These are phyloP conservation scores for Parmelia sp. DNA, from an alignment of 495 filamentous ascomycete genomes.

Conservation along the genomic window DNA sequence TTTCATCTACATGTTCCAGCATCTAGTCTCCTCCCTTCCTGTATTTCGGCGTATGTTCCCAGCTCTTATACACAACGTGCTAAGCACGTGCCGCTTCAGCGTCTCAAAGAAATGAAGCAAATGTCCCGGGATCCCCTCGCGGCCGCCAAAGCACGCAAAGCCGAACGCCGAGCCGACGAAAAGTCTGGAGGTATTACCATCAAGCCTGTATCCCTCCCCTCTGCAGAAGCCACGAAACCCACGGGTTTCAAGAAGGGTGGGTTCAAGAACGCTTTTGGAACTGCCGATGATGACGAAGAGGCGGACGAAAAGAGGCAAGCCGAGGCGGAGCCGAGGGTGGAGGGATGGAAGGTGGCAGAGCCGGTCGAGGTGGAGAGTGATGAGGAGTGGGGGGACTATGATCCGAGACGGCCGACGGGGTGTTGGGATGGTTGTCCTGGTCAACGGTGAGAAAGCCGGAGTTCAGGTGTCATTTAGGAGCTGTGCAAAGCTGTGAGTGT, in stretches of 20 bases:
- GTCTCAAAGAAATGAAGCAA: slow-evolving; percentile 57
- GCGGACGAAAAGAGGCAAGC: slow-evolving; percentile 52
- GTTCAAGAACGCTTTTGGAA: slow-evolving; percentile 55
- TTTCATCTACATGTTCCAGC: not conserved
- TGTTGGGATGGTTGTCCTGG: slow-evolving; percentile 41
- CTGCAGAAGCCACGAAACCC: slow-evolving; percentile 1
- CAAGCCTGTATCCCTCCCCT: slow-evolving; percentile 20
- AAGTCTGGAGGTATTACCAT: slow-evolving; percentile 41
- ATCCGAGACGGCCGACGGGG: slow-evolving; percentile 47
- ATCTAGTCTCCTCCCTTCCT: not conserved
- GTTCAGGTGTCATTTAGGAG: not conserved
- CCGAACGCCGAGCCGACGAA: slow-evolving; percentile 63
- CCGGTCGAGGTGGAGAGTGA: slow-evolving; percentile 28
- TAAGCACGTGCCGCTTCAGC: slow-evolving; percentile 30
- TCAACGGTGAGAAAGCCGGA: not conserved
- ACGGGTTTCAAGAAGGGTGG: slow-evolving; percentile 58
- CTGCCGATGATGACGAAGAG: slow-evolving; percentile 41
- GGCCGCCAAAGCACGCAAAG: slow-evolving; percentile 56
- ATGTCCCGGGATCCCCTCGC: slow-evolving; percentile 53
- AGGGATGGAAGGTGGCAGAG: slow-evolving; percentile 42
- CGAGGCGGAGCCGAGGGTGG: slow-evolving; percentile 44
- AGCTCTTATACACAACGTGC: not conserved
- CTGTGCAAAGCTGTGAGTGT: not conserved
- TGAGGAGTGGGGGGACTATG: slow-evolving; percentile 40
- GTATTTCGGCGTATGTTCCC: not conserved